Evolutionary conservation across 2,329 filamentous ascomycete species (phyloP), one percentile per base, ranked within the genome.

Genomic region (Periconia sp.): DNA sequence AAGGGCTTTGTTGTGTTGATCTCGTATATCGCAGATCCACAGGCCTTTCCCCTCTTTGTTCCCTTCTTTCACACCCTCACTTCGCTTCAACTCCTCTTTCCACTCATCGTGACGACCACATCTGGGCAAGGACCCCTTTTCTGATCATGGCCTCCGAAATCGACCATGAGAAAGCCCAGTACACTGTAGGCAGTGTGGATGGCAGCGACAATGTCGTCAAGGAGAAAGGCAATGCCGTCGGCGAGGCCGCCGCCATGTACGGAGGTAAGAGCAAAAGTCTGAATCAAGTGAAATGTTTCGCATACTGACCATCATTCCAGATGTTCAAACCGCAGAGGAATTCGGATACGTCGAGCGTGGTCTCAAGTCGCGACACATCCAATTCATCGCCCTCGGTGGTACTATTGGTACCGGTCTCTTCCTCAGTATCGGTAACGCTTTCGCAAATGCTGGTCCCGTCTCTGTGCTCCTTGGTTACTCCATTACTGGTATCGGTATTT

Each of bases 351-450:
- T 82, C 42, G 64, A 74, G 59, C 69, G 80, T 74, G 79, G 74
- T 46, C 70, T 80, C 52, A 81, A 81, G 64, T 80, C 79, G 37
- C 77, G 81, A 58, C 82, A 85, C 65, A 81, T 84, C 47, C 76
- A 84, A 56, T 82, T 84, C 63, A 85, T 86, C 62, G 83, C 82
- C 14, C 75, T 85, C 14, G 82, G 82, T 50, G 82, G 82, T 53
- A 82, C 81, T 5, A 85, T 85, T 37, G 62, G 69, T 50, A 72
- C 69, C 17, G 69, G 68, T 64, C 63, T 72, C 9, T 72, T 72
- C 57, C 62, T 72, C 20, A 66, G 68, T 65, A 71, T 71, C 43
- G 68, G 65, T 14, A 61, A 30, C 45, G 68, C 69, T 18, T 71
- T 73, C 48, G 64, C 69, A 44, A 56, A 64, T 41, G 63, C 68